phyloP scores from a whole-genome alignment of 352 stramenopile species.

The Plasmopara muralis region DNA sequence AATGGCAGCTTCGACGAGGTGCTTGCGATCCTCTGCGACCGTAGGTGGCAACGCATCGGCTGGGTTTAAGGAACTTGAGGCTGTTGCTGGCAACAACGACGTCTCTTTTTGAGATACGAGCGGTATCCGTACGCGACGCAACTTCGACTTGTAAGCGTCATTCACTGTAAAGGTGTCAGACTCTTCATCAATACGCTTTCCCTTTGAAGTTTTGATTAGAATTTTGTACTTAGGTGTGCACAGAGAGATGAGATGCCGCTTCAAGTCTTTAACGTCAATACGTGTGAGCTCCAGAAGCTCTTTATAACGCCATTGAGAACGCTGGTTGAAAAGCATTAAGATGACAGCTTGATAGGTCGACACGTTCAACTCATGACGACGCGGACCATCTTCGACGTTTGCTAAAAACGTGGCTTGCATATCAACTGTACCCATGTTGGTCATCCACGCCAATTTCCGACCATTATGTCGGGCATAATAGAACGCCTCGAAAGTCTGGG shows the following conservation, averaged over 20 bases:
- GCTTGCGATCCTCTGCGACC: constrained; percentile 94
- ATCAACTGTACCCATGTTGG: constrained; percentile 90
- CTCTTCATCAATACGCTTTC: constrained; percentile 93
- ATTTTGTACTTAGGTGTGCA: constrained; percentile 97
- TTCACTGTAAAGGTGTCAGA: constrained; percentile 94
- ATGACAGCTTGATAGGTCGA: constrained; percentile 99
- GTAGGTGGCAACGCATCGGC: constrained; percentile 78
- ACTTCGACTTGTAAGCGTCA: constrained; percentile 92
- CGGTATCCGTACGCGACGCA: constrained; percentile 78
- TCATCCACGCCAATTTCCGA: constrained; percentile 94
- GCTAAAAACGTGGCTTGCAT: constrained; percentile 86
- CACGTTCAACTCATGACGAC: constrained; percentile 93
- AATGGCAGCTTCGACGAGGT: constrained; percentile 92
- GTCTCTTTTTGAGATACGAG: constrained; percentile 81
- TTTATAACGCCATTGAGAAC: constrained; percentile 67
- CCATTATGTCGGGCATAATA: constrained; percentile 94
- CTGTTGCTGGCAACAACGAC: constrained; percentile 39
- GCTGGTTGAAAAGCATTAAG: constrained; percentile 95
- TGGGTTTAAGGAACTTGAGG: constrained; percentile 28
- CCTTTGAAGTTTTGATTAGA: constrained; percentile 95
- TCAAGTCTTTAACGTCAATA: constrained; percentile 86
- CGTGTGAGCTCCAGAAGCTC: constrained; percentile 87
- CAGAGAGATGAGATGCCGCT: constrained; percentile 95
- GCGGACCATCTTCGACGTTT: constrained; percentile 39
- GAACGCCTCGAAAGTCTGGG: constrained; percentile 89